Evolutionary conservation across 2,329 filamentous ascomycete species (phyloP).

Genomic region (Sporothrix phasma): DNA sequence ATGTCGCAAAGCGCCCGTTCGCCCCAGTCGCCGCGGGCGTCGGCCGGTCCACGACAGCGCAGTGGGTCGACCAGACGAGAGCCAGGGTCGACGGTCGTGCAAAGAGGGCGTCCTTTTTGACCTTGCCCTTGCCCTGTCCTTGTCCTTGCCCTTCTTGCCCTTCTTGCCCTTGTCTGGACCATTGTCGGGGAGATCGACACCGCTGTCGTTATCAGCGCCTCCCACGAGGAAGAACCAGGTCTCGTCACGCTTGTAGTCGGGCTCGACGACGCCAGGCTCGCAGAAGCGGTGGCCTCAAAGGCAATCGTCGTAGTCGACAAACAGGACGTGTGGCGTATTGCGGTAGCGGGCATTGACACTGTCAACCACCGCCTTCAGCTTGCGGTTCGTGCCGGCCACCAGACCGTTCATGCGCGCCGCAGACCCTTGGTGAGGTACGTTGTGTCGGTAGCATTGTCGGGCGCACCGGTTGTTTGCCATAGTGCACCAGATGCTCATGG

Average conservation of each 20-base stretch:
- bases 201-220: slow-evolving; percentile 30
- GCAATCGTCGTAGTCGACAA: slow-evolving; percentile 35
- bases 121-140: neutral
- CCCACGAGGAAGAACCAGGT: slow-evolving; percentile 42
- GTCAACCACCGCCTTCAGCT: slow-evolving; percentile 29
- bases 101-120: neutral
- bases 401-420: slow-evolving; percentile 35
- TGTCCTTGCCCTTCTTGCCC: neutral
- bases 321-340: slow-evolving; percentile 25
- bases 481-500: slow-evolving; percentile 38
- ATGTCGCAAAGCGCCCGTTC: slow-evolving; percentile 35
- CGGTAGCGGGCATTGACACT: slow-evolving; percentile 28
- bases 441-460: slow-evolving; percentile 12
- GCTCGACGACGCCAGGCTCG: slow-evolving; percentile 29
- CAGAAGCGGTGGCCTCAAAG: slow-evolving; percentile 38
- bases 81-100: slow-evolving; percentile 22
- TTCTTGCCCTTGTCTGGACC: neutral
- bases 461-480: slow-evolving; percentile 24
- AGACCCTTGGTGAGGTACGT: slow-evolving; percentile 29
- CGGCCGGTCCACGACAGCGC: slow-evolving; percentile 28
- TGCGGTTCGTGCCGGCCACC: slow-evolving; percentile 33
- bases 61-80: slow-evolving; percentile 31
- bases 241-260: slow-evolving; percentile 33
- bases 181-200: neutral
- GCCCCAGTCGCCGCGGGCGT: slow-evolving; percentile 34